Base-by-base conservation (phyloP, 768 basidiomycete species). In the Kwoniella mangroviensis region DNA sequence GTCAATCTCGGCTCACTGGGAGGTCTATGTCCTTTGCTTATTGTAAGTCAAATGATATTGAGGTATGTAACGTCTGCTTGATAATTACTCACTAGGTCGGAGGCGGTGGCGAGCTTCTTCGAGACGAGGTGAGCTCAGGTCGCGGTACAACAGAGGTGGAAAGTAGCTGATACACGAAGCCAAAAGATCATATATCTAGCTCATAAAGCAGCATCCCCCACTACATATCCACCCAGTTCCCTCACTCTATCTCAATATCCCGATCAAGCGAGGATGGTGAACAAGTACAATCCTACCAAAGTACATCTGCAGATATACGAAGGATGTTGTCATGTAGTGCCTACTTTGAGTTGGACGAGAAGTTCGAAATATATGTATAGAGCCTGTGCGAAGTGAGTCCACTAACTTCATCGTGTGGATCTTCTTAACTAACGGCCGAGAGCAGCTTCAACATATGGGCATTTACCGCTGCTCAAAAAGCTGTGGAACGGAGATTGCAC, bases 301-400 rank as follows among this genome's bases (percentile, higher is more conserved):
- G 79, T 83, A 4, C 82, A 83, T 57, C 67, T 83, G 6, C 82
- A 83, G 67, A 77, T 81, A 10, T 79, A 78, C 54, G 80, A 83
- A 57, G 81, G 81, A 52, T 74, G 78, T 55, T 75, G 75, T 56
- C 81, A 82, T 63, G 79, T 80, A 6, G 76, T 77, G 2, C 75
- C 79, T 2, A 80, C 79, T 12, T 55, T 80, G 57, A 76, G 75
- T 53, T 76, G 74, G 71, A 78, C 77, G 12, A 72, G 70, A 34
- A 76, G 75, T 43, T 69, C 79, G 6, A 80, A 78, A 42, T 73
- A 75, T 57, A 80, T 80, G 79, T 80, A 80, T 54, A 45, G 79
- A 13, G 73, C 79, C 10, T 76, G 75, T 58, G 79, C 79, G 3
- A 80, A 80, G 79, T 80, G 61, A 67, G 77, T 75, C 49, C 9